A percentile compares a stretch with the other conserved stretches of the same genome.
These are phyloP conservation scores for Rhynchosporium agropyri DNA, from an alignment of 2,329 filamentous ascomycete species.

Conservation along the genomic window DNA sequence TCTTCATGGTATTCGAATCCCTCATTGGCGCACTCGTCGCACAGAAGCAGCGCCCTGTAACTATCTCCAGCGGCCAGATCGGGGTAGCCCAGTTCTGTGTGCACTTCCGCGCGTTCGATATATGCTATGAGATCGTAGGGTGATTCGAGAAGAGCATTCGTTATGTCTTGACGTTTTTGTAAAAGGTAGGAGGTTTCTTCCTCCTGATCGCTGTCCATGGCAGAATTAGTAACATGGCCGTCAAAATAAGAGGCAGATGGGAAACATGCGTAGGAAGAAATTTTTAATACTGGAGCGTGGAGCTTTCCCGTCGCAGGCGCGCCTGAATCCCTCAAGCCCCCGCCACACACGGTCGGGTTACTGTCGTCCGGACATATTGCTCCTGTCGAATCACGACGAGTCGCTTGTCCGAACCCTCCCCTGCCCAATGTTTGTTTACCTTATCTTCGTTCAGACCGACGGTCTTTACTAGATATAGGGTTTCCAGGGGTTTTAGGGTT, in stretches of 20 bases:
- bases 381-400: constrained; percentile 7
- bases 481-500: neutral
- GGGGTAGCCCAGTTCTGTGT: constrained; percentile 78
- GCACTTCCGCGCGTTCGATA: constrained; percentile 68
- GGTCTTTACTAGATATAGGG: neutral
- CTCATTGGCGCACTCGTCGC: constrained; percentile 77
- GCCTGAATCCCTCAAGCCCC: neutral
- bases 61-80: constrained; percentile 89
- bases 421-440: constrained; percentile 6
- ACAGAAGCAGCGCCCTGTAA: constrained; percentile 84
- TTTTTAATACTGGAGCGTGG: constrained; percentile 12
- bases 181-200: constrained; percentile 47
- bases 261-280: constrained; percentile 10
- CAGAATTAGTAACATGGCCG: constrained; percentile 12
- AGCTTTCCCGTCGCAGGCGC: neutral
- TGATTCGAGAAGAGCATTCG: constrained; percentile 53
- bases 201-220: constrained; percentile 33
- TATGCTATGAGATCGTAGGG: constrained; percentile 68
- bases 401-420: neutral
- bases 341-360: neutral
- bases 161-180: constrained; percentile 58
- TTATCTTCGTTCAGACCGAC: neutral
- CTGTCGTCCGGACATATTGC: neutral
- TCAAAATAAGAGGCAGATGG: neutral
- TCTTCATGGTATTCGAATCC: constrained; percentile 80